Evolutionary conservation across 495 filamentous ascomycete species (phyloP), one percentile per base, ranked within the genome.

Genomic region (Aspergillus indologenus): DNA sequence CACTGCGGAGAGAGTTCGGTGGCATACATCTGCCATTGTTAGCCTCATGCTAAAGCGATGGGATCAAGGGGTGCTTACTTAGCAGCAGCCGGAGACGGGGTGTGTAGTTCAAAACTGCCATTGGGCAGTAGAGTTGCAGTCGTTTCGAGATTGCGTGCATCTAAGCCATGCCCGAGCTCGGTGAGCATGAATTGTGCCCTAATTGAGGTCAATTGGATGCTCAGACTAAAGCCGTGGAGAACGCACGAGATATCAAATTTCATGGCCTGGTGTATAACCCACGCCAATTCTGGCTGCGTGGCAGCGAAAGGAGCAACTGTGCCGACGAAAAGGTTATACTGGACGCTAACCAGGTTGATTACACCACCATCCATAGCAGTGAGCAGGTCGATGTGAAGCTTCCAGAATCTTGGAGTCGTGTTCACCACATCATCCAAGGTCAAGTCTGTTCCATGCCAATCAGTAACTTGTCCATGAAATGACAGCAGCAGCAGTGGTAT

Each of bases 1-100:
- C 69, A 18, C 48, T 50, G n/a, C 29, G 59, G 0, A 68, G 69
- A 5, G 59, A 63, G 2, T 60, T 69, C 11, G 72, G 71, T 5
- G 47, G 47, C 47, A 50, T 50, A 24, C 22, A 50, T n/a, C 47
- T 50, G 20, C 1, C 34, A 40, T 40, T 11, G 5, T 40, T 40
- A 40, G 34, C 12, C 5, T 2, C 7, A 40, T 2, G 34, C 12
- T 40, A 4, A 40, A 11, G 12, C 5, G 12, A 40, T 15, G 34
- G 34, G 12, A 14, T 40, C 12, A 23, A 53, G 58, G 18, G 70
- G 75, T 21, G 71, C 74, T 9, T 14, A 50, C 47, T 50, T 50
- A 14, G 47, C 47, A 23, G 47, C 47, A 26, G 21, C 47, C 15
- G 47, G 47, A 0, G 15, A 24, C 15, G 47, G 47, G 1, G 47